Conservation (phyloP, 805 yeast genomes). For the Myxozyma mucilagina region DNA sequence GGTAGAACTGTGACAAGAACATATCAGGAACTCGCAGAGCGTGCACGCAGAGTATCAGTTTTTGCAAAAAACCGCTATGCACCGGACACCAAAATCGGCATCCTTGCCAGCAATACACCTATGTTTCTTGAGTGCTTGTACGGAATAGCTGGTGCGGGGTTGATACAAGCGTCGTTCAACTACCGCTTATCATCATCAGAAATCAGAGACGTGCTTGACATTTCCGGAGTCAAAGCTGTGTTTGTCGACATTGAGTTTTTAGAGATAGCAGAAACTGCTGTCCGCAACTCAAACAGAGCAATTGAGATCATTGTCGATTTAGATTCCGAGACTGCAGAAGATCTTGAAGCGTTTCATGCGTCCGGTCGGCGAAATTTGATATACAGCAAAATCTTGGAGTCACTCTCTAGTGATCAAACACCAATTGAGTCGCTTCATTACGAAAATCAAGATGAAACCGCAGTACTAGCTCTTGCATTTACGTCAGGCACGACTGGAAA, state of each 20-base stretch:
- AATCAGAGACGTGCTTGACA: constrained; percentile 37
- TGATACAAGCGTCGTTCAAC: constrained; percentile 40
- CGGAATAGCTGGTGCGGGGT: constrained; percentile 41
- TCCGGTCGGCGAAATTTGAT: constrained; percentile 1
- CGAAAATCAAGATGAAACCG: constrained; percentile 29
- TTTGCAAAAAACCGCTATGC: constrained; percentile 34
- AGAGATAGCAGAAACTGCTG: constrained; percentile 28
- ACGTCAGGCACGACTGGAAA: constrained; percentile 44
- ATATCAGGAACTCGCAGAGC: constrained; percentile 36
- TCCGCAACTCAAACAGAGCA: constrained; percentile 3
- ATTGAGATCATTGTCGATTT: constrained; percentile 29
- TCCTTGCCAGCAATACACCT: constrained; percentile 42
- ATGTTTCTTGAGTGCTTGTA: constrained; percentile 42
- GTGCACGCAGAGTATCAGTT: constrained; percentile 39
- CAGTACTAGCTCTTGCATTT: constrained; percentile 34
- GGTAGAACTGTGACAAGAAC: constrained; percentile 32
- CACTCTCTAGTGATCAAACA: constrained; percentile 4
- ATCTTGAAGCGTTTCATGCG: constrained; percentile 3
- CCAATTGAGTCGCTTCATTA: constrained; percentile 23
- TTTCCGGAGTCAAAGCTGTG: constrained; percentile 32
- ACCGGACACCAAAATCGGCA: constrained; percentile 36
- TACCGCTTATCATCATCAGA: constrained; percentile 39
- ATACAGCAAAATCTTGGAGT: constrained; percentile 15
- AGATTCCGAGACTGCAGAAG: constrained; percentile 23
- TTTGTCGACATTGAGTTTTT: constrained; percentile 22